A percentile compares a stretch with the other conserved stretches of the same genome.
Evolutionary conservation across 805 yeast species (phyloP).

Genomic region (Ogataea paraovalis): DNA sequence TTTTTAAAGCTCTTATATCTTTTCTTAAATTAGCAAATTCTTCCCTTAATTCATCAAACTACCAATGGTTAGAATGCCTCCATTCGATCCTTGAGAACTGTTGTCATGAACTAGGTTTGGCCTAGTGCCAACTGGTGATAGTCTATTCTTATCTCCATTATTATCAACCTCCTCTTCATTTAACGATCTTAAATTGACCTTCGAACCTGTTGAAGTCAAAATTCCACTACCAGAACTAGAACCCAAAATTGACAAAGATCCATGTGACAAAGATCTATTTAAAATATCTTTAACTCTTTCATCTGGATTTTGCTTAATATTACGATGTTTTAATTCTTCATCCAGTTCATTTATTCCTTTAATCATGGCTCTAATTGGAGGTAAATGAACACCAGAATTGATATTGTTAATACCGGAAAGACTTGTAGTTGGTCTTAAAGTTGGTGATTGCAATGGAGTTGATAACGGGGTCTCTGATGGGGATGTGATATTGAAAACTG

Average conservation of each 20-base stretch:
- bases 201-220: slow-evolving; percentile 3
- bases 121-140: background rate
- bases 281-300: slow-evolving; percentile 27
- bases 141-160: background rate
- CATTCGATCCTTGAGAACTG: slow-evolving; percentile 12
- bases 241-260: slow-evolving; percentile 16
- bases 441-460: slow-evolving; percentile 37
- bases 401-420: slow-evolving; percentile 2
- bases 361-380: slow-evolving; percentile 32
- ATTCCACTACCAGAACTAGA: slow-evolving; percentile 3
- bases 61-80: slow-evolving; percentile 19
- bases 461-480: slow-evolving; percentile 33
- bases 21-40: too few species aligned
- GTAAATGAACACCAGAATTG: slow-evolving; percentile 19
- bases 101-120: slow-evolving; percentile 8
- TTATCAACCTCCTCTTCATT: background rate
- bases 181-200: slow-evolving; percentile 5
- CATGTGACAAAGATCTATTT: slow-evolving; percentile 24
- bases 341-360: slow-evolving; percentile 25
- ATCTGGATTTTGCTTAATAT: slow-evolving; percentile 22
- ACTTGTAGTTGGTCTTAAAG: slow-evolving; percentile 25
- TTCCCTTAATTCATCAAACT: slow-evolving; percentile 13
- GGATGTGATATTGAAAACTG: slow-evolving; percentile 31
- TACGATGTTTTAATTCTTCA: slow-evolving; percentile 23
- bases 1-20: background rate